Base-by-base conservation (phyloP, 2,329 filamentous ascomycete genomes). In the Ophiocordyceps camponoti-leonardi region DNA sequence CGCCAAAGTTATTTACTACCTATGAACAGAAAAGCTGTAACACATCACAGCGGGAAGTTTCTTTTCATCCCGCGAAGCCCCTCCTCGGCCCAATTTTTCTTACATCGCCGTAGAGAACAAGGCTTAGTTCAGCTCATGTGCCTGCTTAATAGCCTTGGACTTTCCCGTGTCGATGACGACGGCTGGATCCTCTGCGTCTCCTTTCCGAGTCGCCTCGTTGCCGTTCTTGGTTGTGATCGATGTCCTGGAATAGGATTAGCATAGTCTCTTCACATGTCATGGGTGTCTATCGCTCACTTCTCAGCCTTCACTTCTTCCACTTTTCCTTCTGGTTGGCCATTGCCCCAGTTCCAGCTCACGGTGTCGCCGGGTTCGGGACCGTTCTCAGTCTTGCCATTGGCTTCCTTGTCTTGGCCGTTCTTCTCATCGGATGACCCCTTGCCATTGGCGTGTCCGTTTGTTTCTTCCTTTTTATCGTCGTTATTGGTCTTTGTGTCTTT, bases 311-410 rank as follows among this genome's bases (percentile, higher is more conserved):
- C 66, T 14, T 68, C 64, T 3, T 68, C 50, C 1, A 69, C 66
- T 14, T 65, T 66, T 2, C 66, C 66, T 47, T 67, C 48, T 1
- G 66, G 64, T 19, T 67, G 58, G 10, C 65, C 65, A 18, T 55
- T 54, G 13, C 66, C 66, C 66, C 66, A 69, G 23, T 67, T 66
- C 66, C 66, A 69, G 50, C 63, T 67, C 8, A 68, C 66, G 0
- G 58, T 69, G 8, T 68, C 64, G 2, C 66, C 66, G 41, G 59
- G 56, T 26, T 63, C 50, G 0, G 62, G 63, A 0, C 58, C 61
- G 5, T 64, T 61, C 28, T 44, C 6, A 2, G 33, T 19, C 22
- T 44, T 20, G 12, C 19, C 42, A 3, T 44, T 16, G 1, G 12
- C 19, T 12, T 37, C 42, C 20, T 23, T 19, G 11, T 37, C 19